Conservation (phyloP, 768 basidiomycete genomes). For the Hebeloma cylindrosporum region DNA sequence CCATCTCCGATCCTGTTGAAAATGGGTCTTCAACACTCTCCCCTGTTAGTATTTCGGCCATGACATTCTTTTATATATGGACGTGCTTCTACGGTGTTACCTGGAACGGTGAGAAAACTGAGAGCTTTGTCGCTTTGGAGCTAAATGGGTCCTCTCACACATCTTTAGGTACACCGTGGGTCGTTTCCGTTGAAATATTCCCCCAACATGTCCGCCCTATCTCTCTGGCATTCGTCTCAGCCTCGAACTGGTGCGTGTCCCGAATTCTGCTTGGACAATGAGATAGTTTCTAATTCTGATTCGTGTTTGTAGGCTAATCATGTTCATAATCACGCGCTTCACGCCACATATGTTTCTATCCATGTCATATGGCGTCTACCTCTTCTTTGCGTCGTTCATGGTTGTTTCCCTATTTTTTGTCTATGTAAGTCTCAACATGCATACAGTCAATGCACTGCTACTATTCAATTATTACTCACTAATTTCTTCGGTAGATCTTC, state of each 20-base stretch:
- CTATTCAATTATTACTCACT: not conserved
- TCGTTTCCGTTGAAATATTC: constrained; percentile 44
- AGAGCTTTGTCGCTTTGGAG: not conserved
- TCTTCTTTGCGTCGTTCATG: constrained; percentile 36
- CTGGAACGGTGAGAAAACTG: constrained; percentile 32
- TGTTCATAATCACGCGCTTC: constrained; percentile 37
- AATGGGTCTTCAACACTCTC: constrained; percentile 3
- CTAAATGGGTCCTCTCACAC: not conserved
- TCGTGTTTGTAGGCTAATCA: constrained; percentile 6
- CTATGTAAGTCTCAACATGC: constrained; percentile 23
- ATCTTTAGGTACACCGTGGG: constrained; percentile 41
- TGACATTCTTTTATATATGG: constrained; percentile 36
- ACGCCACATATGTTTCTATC: constrained; percentile 38
- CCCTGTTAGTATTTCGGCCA: constrained; percentile 5
- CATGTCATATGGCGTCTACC: constrained; percentile 39
- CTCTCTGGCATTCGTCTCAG: constrained; percentile 37
- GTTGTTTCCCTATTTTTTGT: constrained; percentile 34
- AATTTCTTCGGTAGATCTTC: constrained; percentile 24
- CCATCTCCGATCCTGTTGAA: constrained; percentile 28
- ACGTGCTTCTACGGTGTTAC: constrained; percentile 38
- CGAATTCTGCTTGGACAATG: constrained; percentile 27
- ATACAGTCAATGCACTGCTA: not conserved
- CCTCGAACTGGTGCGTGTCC: constrained; percentile 31
- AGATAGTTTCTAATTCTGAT: constrained; percentile 1
- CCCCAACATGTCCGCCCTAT: constrained; percentile 40